These are phyloP conservation scores for Ascochyta koolunga DNA, from an alignment of 2,329 filamentous ascomycete species.

Conservation along the genomic window DNA sequence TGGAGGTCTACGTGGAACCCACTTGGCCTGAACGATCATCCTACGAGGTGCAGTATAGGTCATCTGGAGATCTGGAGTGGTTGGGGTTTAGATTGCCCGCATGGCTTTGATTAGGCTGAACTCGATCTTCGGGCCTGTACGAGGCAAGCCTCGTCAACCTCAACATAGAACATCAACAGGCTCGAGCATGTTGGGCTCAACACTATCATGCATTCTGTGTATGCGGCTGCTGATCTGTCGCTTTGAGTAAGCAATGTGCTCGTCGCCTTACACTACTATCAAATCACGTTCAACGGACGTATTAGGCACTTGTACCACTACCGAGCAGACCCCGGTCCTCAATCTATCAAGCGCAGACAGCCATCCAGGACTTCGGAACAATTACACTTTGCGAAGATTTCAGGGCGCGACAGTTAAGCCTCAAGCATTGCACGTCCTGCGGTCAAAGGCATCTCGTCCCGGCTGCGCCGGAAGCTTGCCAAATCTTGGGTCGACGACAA, in stretches of 20 bases:
- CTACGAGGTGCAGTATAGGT: background rate
- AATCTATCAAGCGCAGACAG: conserved; percentile 15
- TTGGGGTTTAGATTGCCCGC: conserved; percentile 35
- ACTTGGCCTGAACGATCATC: background rate
- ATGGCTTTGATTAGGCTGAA: conserved; percentile 40
- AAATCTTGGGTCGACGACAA: conserved; percentile 7
- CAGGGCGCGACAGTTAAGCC: conserved; percentile 25
- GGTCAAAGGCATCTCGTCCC: conserved; percentile 41
- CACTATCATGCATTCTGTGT: background rate
- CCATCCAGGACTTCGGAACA: conserved; percentile 28
- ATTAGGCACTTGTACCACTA: conserved; percentile 5
- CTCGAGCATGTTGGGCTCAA: background rate
- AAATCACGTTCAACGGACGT: background rate
- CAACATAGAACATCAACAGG: conserved; percentile 4
- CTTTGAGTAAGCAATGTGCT: background rate
- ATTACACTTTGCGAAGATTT: conserved; percentile 31
- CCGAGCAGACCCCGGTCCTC: conserved; percentile 9
- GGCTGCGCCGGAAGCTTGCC: conserved; percentile 38
- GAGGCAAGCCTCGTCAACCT: conserved; percentile 1
- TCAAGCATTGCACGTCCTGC: conserved; percentile 27
- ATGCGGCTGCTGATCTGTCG: background rate
- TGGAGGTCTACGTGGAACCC: conserved; percentile 4
- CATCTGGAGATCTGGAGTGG: conserved; percentile 21
- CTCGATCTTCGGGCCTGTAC: conserved; percentile 14
- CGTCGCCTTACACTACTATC: background rate